Base-by-base conservation (phyloP, 2,329 filamentous ascomycete genomes). In the Penicillium decumbens region DNA sequence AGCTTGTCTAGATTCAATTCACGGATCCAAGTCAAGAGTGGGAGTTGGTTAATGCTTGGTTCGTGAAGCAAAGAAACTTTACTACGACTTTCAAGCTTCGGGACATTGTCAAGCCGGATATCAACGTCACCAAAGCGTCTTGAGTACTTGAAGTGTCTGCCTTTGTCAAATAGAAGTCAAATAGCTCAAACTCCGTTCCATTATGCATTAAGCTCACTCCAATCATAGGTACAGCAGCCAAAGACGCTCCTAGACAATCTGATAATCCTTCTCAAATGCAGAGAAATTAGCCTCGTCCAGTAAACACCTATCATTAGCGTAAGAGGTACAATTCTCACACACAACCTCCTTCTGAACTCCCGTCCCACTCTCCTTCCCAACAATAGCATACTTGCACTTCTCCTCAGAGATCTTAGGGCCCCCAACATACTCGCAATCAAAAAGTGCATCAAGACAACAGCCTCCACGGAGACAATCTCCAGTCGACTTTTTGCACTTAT, bases 11-110 rank as follows among this genome's bases (percentile, higher is more conserved):
- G 47, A 49, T 49, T 18, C 41, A 41, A 41, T 41, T 49, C 23
- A 42, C 40, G 18, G 47, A 49, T 28, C 47, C 47, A 12, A 40
- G 23, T 13, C 41, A 47, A 24, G 49, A 48, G 24, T 47, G 43
- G 49, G 32, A 51, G 10, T 13, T 47, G 38, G 29, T 47, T 7
- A 51, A 51, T 27, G 49, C 43, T 7, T 51, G 49, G 49, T 51
- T 51, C 5, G 43, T 51, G 5, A 51, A 51, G 25, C 49, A 51
- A 18, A 40, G 41, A 12, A 49, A 49, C 23, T 49, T 49, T 13
- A 45, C 41, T 15, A 49, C 47, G 4, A 15, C 29, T n/a, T 49
- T 49, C 29, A 49, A 49, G 15, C 29, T 45, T 20, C 28, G 47
- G 20, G 47, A 49, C 3, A 49, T 49, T 35, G 47, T 49, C 33